Evolutionary conservation across 352 stramenopile genomes (phyloP).

Genomic region (Globisporangium perplexum): DNA sequence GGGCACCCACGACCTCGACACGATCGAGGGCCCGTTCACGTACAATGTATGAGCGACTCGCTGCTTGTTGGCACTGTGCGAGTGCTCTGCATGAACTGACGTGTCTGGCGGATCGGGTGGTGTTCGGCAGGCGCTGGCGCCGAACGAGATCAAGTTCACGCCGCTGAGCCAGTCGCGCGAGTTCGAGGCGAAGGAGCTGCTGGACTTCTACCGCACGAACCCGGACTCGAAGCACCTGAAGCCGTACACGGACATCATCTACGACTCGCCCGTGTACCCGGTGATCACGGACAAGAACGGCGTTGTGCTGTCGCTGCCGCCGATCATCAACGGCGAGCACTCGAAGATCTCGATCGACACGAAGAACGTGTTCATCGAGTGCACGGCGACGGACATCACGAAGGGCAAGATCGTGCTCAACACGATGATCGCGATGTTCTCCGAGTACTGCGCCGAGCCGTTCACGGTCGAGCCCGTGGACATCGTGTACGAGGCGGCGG

Average conservation of each 20-base stretch:
- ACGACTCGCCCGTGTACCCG: slow-evolving; percentile 97
- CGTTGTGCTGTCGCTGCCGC: slow-evolving; percentile 96
- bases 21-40: slow-evolving; percentile 92
- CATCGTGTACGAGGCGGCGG: slow-evolving; percentile 94
- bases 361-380: slow-evolving; percentile 99
- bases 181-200: slow-evolving; percentile 93
- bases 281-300: slow-evolving; percentile 95
- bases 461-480: slow-evolving; percentile 97
- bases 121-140: slow-evolving; percentile 72
- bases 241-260: slow-evolving; percentile 99
- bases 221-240: slow-evolving; percentile 97
- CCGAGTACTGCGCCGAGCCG: slow-evolving; percentile 94
- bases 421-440: slow-evolving; percentile 99
- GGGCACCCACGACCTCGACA: slow-evolving; percentile 98
- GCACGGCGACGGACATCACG: slow-evolving; percentile 98
- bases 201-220: slow-evolving; percentile 96
- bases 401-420: slow-evolving; percentile 99
- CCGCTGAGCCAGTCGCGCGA: slow-evolving; percentile 89
- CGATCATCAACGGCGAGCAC: slow-evolving; percentile 99
- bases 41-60: slow-evolving; percentile 59
- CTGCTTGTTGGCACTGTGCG: neutral
- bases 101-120: too few species aligned
- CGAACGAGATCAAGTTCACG: slow-evolving; percentile 95
- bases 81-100: neutral
- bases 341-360: slow-evolving; percentile 96